These are phyloP conservation scores for Curvularia sp. DNA, from an alignment of 2,329 filamentous ascomycete species.

Conservation along the genomic window DNA sequence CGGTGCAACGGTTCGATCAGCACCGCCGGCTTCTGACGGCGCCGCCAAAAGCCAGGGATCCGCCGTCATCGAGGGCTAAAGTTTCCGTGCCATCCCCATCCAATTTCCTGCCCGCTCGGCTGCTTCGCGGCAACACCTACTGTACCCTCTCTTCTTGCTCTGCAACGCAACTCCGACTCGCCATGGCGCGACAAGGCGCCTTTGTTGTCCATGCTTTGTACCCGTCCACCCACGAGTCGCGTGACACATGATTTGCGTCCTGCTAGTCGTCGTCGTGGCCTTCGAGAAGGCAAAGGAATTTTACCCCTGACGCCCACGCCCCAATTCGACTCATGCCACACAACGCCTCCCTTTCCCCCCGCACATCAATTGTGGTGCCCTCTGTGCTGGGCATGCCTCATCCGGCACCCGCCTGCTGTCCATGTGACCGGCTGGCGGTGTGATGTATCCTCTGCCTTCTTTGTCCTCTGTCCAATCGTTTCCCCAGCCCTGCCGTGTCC, in stretches of 20 bases:
- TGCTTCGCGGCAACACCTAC: slow-evolving; percentile 15
- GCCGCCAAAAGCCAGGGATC: slow-evolving; percentile 22
- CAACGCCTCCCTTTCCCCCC: slow-evolving; percentile 10
- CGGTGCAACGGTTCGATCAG: slow-evolving; percentile 36
- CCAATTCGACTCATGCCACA: no score
- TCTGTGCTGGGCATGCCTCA: slow-evolving; percentile 11
- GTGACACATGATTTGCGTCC: slow-evolving; percentile 39
- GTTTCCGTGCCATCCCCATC: slow-evolving; percentile 5
- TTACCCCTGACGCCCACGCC: slow-evolving; percentile 32
- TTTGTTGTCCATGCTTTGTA: neutral
- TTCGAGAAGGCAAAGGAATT: slow-evolving; percentile 39
- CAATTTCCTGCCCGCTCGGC: slow-evolving; percentile 16
- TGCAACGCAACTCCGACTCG: neutral
- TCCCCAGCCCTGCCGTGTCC: slow-evolving; percentile 3
- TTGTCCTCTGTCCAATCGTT: slow-evolving; percentile 28
- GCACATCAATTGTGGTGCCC: slow-evolving; percentile 26
- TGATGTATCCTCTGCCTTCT: slow-evolving; percentile 25
- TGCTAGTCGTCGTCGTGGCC: slow-evolving; percentile 21
- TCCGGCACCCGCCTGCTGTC: slow-evolving; percentile 20
- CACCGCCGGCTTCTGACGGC: slow-evolving; percentile 32
- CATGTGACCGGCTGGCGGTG: slow-evolving; percentile 47
- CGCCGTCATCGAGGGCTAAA: slow-evolving; percentile 12
- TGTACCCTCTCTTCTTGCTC: neutral
- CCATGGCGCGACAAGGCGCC: slow-evolving; percentile 13
- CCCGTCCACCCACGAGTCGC: slow-evolving; percentile 27